These are phyloP conservation scores for Wickerhamiella infanticola DNA, from an alignment of 1,139 yeast species.

Conservation along the genomic window DNA sequence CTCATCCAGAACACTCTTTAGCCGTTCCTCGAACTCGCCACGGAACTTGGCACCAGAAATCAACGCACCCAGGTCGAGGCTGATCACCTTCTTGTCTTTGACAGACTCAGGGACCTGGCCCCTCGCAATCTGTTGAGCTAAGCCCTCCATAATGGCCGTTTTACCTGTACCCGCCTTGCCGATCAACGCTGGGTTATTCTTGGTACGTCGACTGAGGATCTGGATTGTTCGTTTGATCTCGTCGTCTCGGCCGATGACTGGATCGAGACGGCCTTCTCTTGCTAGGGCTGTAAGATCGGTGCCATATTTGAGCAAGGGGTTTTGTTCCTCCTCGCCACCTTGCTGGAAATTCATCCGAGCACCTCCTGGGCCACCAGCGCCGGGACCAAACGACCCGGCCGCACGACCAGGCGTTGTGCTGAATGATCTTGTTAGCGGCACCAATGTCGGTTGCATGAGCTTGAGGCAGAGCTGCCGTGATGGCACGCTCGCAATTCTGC, in stretches of 20 bases:
- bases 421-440: background rate
- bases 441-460: background rate
- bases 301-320: constrained; percentile 81
- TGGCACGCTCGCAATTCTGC: background rate
- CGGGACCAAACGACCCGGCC: background rate
- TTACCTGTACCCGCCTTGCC: constrained; percentile 98
- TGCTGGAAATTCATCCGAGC: background rate
- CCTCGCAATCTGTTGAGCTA: constrained; percentile 80
- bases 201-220: constrained; percentile 78
- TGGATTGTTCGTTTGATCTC: constrained; percentile 88
- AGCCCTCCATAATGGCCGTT: constrained; percentile 90
- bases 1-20: constrained; percentile 72
- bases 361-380: background rate
- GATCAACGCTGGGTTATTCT: constrained; percentile 83
- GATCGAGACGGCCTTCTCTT: constrained; percentile 79
- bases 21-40: constrained; percentile 89
- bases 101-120: constrained; percentile 92
- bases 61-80: constrained; percentile 75
- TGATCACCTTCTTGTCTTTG: constrained; percentile 67
- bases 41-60: constrained; percentile 90
- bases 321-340: constrained; percentile 23
- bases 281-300: constrained; percentile 78
- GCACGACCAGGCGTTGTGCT: background rate
- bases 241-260: constrained; percentile 93
- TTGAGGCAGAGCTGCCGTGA: background rate